These are phyloP conservation scores for Aspergillus ustus DNA, from an alignment of 2,329 filamentous ascomycete species.

Conservation along the genomic window DNA sequence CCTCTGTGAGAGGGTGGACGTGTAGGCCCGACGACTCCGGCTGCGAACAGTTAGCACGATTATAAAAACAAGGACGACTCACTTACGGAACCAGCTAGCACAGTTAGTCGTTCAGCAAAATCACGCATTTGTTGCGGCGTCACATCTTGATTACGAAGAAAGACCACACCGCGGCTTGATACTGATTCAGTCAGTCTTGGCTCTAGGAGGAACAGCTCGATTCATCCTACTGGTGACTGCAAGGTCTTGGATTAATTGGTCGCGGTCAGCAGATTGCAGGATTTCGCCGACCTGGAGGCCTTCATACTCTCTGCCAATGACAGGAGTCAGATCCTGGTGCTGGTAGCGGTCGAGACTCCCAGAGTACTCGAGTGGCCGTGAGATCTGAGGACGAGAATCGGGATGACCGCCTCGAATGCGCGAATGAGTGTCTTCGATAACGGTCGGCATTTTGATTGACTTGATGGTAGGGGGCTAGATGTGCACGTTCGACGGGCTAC, in stretches of 20 bases:
- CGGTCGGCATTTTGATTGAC: conserved; percentile 23
- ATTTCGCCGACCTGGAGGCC: conserved; percentile 52
- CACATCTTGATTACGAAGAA: conserved; percentile 68
- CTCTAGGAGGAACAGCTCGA: conserved; percentile 30
- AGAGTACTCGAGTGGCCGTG: conserved; percentile 41
- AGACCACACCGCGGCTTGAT: conserved; percentile 70
- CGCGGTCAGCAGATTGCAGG: conserved; percentile 63
- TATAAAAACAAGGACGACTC: background rate
- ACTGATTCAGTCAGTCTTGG: conserved; percentile 49
- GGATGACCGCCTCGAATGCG: conserved; percentile 29
- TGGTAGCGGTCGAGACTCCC: conserved; percentile 46
- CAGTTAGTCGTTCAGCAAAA: conserved; percentile 51
- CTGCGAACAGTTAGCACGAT: conserved; percentile 37
- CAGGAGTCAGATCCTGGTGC: conserved; percentile 46
- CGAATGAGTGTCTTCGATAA: conserved; percentile 12
- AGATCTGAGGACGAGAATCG: conserved; percentile 27
- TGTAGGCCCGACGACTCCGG: conserved; percentile 59
- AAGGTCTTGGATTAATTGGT: conserved; percentile 67
- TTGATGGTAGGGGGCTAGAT: background rate
- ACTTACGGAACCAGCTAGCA: conserved; percentile 48
- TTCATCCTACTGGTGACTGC: conserved; percentile 64
- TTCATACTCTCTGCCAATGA: conserved; percentile 48
- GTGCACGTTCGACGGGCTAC: background rate
- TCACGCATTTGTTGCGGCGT: conserved; percentile 67
- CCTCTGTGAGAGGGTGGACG: conserved; percentile 64